These are phyloP conservation scores for Cercospora zeina DNA, from an alignment of 2,329 filamentous ascomycete genomes.

Conservation along the genomic window DNA sequence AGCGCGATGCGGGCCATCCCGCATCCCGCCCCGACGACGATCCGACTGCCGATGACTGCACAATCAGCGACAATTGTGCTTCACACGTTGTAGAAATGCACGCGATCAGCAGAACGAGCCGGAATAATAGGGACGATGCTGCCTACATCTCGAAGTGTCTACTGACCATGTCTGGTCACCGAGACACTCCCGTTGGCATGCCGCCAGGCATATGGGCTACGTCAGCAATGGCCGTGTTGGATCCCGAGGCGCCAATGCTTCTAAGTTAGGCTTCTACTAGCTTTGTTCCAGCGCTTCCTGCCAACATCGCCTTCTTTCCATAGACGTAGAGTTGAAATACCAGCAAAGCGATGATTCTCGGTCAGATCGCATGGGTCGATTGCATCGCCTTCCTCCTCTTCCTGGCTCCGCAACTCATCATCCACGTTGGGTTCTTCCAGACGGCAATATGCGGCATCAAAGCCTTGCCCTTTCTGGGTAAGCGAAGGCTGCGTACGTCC, in stretches of 20 bases:
- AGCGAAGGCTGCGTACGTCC: constrained; percentile 22
- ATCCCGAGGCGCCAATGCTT: constrained; percentile 9
- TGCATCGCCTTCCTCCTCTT: constrained; percentile 71
- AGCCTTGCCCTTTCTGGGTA: constrained; percentile 71
- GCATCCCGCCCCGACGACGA: not conserved
- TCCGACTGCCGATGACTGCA: constrained; percentile 5
- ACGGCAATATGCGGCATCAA: constrained; percentile 60
- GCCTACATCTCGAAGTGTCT: not conserved
- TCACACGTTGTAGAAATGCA: not conserved
- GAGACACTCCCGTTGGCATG: not conserved
- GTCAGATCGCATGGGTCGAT: constrained; percentile 72
- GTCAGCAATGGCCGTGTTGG: constrained; percentile 8
- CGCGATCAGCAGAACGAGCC: not conserved
- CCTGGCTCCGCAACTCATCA: constrained; percentile 68
- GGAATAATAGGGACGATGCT: not conserved
- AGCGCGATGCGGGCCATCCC: not conserved
- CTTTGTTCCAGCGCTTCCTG: constrained; percentile 8
- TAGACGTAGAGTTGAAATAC: constrained; percentile 2
- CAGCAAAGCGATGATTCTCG: constrained; percentile 63
- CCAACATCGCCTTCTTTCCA: constrained; percentile 2
- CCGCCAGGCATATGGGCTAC: constrained; percentile 1
- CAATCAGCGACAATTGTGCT: not conserved
- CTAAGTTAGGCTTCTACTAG: too few species aligned
- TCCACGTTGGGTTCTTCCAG: constrained; percentile 63
- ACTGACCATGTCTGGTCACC: not conserved